Percentiles rank a stretch among this genome's conserved stretches.
Conservation (phyloP, 108 stramenopile species). For the Cyclotella kingstonii region DNA sequence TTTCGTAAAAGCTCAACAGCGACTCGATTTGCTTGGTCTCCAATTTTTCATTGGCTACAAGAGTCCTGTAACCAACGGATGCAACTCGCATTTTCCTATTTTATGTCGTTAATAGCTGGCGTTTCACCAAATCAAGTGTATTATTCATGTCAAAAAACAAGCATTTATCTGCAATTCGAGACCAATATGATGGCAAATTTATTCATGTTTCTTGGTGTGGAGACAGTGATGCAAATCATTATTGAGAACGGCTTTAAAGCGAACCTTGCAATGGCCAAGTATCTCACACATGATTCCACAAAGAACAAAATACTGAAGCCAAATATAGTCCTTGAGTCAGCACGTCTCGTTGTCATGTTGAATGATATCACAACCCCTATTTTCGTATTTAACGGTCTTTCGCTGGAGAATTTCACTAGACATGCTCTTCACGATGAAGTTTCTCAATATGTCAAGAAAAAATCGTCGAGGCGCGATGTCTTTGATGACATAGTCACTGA, state of each 20-base stretch:
- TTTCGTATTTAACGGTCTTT: conserved; percentile 23
- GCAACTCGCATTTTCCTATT: conserved; percentile 18
- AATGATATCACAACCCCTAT: conserved; percentile 30
- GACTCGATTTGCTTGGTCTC: conserved; percentile 31
- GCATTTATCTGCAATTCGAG: conserved; percentile 25
- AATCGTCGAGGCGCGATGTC: too few relatives aligned
- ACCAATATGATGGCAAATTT: conserved; percentile 15
- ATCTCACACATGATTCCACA: not conserved
- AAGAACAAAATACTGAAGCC: conserved; percentile 24
- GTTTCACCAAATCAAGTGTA: not conserved
- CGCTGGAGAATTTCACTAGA: conserved; percentile 23
- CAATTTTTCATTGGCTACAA: conserved; percentile 35
- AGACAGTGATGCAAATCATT: conserved; percentile 13
- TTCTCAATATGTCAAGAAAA: conserved; percentile 20
- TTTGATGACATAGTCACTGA: conserved; percentile 18
- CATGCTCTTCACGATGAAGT: conserved; percentile 31
- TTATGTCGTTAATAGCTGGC: conserved; percentile 1
- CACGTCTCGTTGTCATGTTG: conserved; percentile 14
- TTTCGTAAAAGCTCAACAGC: conserved; percentile 6
- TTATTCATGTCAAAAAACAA: conserved; percentile 11
- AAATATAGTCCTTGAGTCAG: conserved; percentile 21
- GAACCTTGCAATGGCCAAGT: conserved; percentile 24
- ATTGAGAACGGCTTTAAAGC: conserved; percentile 30
- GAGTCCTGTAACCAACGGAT: conserved; percentile 34
- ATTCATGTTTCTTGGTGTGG: conserved; percentile 23